Evolutionary conservation across 768 basidiomycete genomes (phyloP), one percentile per base, ranked within the genome.

Genomic region (Panus rudis): DNA sequence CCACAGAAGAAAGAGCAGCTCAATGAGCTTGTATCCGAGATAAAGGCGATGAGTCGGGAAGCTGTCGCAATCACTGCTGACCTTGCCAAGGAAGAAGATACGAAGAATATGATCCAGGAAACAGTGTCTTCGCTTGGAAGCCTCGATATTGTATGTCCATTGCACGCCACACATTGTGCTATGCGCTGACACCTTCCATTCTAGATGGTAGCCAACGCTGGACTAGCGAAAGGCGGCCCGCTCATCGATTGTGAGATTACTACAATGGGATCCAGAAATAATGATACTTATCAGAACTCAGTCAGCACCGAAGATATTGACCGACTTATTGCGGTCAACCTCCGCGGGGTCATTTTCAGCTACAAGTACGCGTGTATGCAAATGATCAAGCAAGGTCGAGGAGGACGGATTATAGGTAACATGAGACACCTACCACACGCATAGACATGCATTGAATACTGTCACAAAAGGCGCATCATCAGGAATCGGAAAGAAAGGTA

Each of bases 141-240:
- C 2, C 45, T 78, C n/a, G 69, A 76, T 48, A 71, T 73, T 14
- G 75, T 74, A 42, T 43, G 72, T 54, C 7, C 22, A 24, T n/a
- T 3, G 11, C 3, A n/a, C 28, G n/a, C 14, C 16, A 4, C 30
- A 14, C 6, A 34, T 20, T 13, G 14, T 27, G 7, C 13, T 2
- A 14, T 19, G 25, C 13, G 27, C 5, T 6, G 13, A 37, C 3
- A 17, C 17, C 20, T 6, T 20, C 6, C 37, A n/a, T 20, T 13
- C 3, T 37, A 59, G 58, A 59, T 60, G 55, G 47, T 60, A 6
- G 58, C 58, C 5, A 60, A 60, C 40, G 58, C 58, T 4, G 58
- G 55, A 3, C 39, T 55, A 45, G 49, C 24, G 4, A 6, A 21
- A 27, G 16, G 19, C 16, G 37, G 23, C 7, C 37, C 46, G 2